These are phyloP conservation scores for Ceratobasidium sp. DNA, from an alignment of 1,284 basidiomycete species.

Conservation along the genomic window DNA sequence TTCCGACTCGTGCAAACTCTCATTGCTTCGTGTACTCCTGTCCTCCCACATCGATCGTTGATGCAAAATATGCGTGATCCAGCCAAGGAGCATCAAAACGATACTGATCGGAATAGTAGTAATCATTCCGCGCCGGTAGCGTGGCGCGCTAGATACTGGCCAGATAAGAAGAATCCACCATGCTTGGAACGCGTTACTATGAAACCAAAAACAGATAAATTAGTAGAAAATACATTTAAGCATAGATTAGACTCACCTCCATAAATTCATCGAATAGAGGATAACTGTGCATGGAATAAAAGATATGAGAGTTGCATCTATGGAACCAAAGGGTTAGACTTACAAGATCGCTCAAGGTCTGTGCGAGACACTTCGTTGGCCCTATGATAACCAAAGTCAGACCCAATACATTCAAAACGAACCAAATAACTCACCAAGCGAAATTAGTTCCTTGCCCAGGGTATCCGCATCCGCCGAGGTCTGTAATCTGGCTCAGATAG, in stretches of 20 bases:
- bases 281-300: constrained; percentile 8
- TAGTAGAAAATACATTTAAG: neutral
- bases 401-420: neutral
- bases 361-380: constrained; percentile 37
- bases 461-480: constrained; percentile 34
- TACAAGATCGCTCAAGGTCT: constrained; percentile 40
- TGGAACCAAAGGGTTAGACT: neutral
- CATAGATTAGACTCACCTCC: constrained; percentile 8
- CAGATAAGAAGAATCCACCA: constrained; percentile 42
- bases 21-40: neutral
- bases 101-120: constrained; percentile 40
- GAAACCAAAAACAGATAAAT: neutral
- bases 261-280: constrained; percentile 38
- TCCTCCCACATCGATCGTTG: neutral
- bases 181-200: constrained; percentile 22
- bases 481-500: neutral
- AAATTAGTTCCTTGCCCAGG: constrained; percentile 39
- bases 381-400: neutral
- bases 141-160: constrained; percentile 40
- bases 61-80: constrained; percentile 21
- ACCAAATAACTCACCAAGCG: constrained; percentile 19
- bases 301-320: neutral
- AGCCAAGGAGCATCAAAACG: constrained; percentile 17
- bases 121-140: constrained; percentile 41
- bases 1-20: neutral